Evolutionary conservation across 2,329 filamentous ascomycete genomes (phyloP).

Genomic region (Claviceps capensis): DNA sequence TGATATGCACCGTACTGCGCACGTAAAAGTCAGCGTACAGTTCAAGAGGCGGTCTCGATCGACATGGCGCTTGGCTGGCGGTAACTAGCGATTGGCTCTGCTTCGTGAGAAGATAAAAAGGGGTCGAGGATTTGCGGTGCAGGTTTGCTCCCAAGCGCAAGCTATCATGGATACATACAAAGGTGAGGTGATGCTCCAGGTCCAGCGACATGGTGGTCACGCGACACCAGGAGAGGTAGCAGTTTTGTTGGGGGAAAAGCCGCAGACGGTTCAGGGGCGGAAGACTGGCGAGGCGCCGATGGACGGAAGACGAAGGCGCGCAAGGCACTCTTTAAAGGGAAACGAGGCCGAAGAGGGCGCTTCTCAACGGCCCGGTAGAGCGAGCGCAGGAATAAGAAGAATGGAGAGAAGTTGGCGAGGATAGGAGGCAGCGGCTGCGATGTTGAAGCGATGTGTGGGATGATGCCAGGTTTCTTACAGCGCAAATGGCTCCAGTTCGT

Average conservation of each 20-base stretch:
- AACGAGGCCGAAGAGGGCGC: not conserved
- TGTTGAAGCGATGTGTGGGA: conserved; percentile 1
- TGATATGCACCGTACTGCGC: conserved; percentile 72
- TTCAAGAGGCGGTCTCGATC: not conserved
- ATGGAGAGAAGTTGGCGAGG: conserved; percentile 1
- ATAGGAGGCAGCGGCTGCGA: not conserved
- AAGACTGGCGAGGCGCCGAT: conserved; percentile 1
- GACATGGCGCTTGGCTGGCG: not conserved
- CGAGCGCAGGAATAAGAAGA: not conserved
- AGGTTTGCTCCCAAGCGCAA: not conserved
- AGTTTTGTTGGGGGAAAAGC: not conserved
- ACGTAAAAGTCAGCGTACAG: conserved; percentile 1
- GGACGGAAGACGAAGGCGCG: not conserved
- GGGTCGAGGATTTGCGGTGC: not conserved
- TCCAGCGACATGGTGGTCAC: conserved; percentile 48
- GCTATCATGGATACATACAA: conserved; percentile 33
- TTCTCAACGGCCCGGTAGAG: not conserved
- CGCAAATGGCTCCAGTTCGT: not conserved
- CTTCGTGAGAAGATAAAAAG: not conserved
- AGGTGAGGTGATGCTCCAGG: conserved; percentile 68
- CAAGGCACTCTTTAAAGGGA: not conserved
- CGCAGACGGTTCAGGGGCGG: not conserved
- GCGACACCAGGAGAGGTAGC: conserved; percentile 1
- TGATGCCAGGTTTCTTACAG: conserved; percentile 2
- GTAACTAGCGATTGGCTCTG: not conserved